These are phyloP conservation scores for Lactarius sanguifluus DNA, from an alignment of 768 basidiomycete species.

Conservation along the genomic window DNA sequence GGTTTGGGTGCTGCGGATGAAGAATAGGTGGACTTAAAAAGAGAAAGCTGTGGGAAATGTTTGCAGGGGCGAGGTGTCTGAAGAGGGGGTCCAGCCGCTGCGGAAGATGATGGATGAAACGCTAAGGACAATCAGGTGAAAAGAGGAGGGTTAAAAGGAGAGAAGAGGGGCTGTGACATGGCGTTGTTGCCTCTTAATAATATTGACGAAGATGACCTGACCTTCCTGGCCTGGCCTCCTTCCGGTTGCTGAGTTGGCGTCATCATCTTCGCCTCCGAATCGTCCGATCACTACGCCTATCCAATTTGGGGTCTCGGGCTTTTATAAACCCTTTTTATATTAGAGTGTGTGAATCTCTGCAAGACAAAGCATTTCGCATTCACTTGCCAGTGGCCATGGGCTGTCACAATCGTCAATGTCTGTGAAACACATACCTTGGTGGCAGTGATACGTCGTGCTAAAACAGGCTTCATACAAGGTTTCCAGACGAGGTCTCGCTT, in stretches of 20 bases:
- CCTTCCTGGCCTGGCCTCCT: conserved; percentile 1
- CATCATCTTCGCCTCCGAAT: conserved; percentile 2
- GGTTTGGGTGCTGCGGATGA: not conserved
- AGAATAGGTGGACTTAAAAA: not conserved
- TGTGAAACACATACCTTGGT: not conserved
- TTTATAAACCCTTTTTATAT: not conserved
- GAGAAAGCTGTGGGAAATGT: not conserved
- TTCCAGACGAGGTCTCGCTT: not conserved
- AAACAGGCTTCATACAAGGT: not conserved
- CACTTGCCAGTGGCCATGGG: not conserved
- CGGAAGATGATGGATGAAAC: not conserved
- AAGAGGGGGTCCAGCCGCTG: not conserved
- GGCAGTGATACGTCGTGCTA: not conserved
- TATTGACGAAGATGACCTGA: conserved; percentile 3
- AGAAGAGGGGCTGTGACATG: conserved; percentile 4
- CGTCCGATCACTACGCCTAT: not conserved
- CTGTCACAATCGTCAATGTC: not conserved
- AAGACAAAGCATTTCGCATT: not conserved
- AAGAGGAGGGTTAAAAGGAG: conserved; percentile 2
- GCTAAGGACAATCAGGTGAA: not conserved
- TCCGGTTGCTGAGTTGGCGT: not conserved
- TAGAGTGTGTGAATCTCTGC: not conserved
- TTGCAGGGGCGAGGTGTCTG: not conserved
- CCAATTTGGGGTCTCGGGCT: not conserved
- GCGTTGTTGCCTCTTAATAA: not conserved